Evolutionary conservation across 1,284 basidiomycete species (phyloP).

Genomic region (Trametes versicolor): DNA sequence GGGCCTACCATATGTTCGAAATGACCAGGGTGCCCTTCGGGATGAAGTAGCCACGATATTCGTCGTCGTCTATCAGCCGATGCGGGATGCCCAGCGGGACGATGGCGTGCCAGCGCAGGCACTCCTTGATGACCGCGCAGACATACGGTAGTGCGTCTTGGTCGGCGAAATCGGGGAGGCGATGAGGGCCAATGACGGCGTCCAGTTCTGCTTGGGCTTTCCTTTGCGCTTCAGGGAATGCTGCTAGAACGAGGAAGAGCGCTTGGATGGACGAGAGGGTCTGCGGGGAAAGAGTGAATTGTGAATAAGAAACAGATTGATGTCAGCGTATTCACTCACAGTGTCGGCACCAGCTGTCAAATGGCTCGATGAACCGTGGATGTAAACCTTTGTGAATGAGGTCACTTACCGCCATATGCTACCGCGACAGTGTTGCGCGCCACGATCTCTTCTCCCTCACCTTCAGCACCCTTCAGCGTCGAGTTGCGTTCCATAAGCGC

Average conservation of each 20-base stretch:
- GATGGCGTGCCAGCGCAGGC: conserved; percentile 41
- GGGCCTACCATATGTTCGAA: conserved; percentile 17
- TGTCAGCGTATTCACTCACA: neutral
- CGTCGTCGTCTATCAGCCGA: conserved; percentile 18
- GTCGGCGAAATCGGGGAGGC: conserved; percentile 45
- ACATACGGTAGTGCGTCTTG: conserved; percentile 41
- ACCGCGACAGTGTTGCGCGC: conserved; percentile 10
- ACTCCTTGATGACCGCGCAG: conserved; percentile 44
- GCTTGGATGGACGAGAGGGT: conserved; percentile 19
- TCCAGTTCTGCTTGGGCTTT: conserved; percentile 46
- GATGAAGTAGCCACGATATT: conserved; percentile 23
- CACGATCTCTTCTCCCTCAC: conserved; percentile 8
- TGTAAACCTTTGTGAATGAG: neutral
- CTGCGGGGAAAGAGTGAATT: neutral
- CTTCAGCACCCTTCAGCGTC: neutral
- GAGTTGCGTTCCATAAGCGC: conserved; percentile 15
- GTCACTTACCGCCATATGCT: conserved; percentile 11
- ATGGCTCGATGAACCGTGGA: neutral
- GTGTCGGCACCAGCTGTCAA: conserved; percentile 16
- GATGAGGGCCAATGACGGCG: conserved; percentile 37
- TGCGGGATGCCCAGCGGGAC: conserved; percentile 25
- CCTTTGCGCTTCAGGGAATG: conserved; percentile 40
- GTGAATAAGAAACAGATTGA: neutral
- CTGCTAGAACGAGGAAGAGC: conserved; percentile 42
- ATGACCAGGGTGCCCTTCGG: conserved; percentile 19